Base-by-base conservation (phyloP, 257 asterid species). In the Nicotiana obtusifolia region DNA sequence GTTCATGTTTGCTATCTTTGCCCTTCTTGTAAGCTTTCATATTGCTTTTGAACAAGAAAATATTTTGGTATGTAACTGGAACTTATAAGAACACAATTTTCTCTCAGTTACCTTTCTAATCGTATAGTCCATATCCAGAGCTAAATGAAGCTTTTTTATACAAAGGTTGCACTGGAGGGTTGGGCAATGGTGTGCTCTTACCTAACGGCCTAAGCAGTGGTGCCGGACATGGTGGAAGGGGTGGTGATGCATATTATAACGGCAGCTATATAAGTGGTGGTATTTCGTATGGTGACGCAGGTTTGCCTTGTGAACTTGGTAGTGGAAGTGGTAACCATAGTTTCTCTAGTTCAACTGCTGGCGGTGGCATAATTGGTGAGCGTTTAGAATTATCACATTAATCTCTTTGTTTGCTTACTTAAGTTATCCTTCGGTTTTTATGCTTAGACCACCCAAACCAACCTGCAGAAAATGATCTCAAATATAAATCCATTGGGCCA, bases 181-280 rank as follows among this genome's bases (percentile, higher is more conserved):
- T 90, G 82, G 98, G 98, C 77, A 94, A 83, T 61, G 98, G 97
- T 77, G 88, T 84, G 87, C 84, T 89, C 80, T 88, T 91, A 65
- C 89, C 97, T 77, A 89, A 81, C 81, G 97, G 97, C 83, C 89
- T 92, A 35, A 83, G 90, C 79, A 87, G 98, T 86, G 98, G 98
- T 86, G 97, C 97, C 83, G 98, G 98, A 81, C 95, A 94, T 89
- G 98, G 98, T 83, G 98, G 98, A 69, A 89, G 82, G 90, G 98
- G 98, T 67, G 98, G 98, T 64, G 98, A 91, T 90, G 89, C 93
- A 20, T 94, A 89, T 86, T 88, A 88, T 41, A 89, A 87, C 64
- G 98, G 95, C 60, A 84, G 85, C 78, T 93, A 90, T 83, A 82
- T 91, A 52, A 83, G 59, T 26, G 98, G 98, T 85, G 97, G 98